Evolutionary conservation across 1,139 yeast species (phyloP), one percentile per base, ranked within the genome.

Genomic region (Blastobotrys niveus): DNA sequence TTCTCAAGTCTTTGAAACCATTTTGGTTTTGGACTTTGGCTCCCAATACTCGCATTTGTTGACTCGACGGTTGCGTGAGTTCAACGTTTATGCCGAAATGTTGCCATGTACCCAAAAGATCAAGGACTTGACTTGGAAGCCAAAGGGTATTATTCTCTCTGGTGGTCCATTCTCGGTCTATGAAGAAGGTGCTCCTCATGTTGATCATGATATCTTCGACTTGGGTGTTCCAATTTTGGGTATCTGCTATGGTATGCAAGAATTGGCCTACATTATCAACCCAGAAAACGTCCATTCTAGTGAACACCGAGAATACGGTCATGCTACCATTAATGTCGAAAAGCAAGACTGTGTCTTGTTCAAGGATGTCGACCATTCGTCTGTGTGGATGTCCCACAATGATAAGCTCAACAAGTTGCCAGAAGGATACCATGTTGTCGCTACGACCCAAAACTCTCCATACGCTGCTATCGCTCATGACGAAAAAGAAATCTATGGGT

Each of bases 361-460:
- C 71, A 74, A 80, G 55, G 96, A 81, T 49, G 86, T 93, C 58
- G 94, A 87, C 68, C 82, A 89, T 71, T 87, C 95, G 50, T 84
- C 79, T 66, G 97, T 93, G 53, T 91, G 99, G 99, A 91, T 91
- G 99, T 89, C 97, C 38, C 99, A 91, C 68, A 96, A 96, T 62
- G 99, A 91, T 71, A 93, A 91, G 73, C 76, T 91, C 61, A 82
- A 81, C 59, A 86, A 89, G 43, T 76, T 91, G 58, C 99, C 99
- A 61, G 74, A 77, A 40, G 96, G 95, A 31, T 91, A 79, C 77
- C 79, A 82, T 66, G 79, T 84, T 50, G 89, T 89, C 50, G 99
- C 97, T 41, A 80, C 88, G 41, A 83, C 96, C 41, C 85, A 76
- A 56, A 91, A 91, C 77, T 89, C 97, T 38, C 98, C 98, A 44